Evolutionary conservation across 331 rosid genomes (phyloP).

Genomic region (Quercus lobata): DNA sequence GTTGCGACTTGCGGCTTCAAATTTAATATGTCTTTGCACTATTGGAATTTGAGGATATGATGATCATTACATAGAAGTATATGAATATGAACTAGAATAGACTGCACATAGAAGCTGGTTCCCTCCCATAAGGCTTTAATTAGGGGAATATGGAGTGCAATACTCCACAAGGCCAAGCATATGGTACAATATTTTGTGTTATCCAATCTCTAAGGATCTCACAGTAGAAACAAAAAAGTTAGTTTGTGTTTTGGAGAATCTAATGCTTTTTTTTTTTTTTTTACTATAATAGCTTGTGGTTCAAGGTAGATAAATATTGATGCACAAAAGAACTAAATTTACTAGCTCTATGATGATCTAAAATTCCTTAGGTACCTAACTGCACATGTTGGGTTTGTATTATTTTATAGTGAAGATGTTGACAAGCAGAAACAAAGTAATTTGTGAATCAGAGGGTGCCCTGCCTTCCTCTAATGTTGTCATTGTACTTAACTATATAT

Average conservation of each 20-base stretch:
- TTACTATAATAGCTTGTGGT: conserved; percentile 51
- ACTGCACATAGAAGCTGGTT: conserved; percentile 45
- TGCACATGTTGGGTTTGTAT: conserved; percentile 31
- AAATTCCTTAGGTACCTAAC: conserved; percentile 24
- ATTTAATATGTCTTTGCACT: conserved; percentile 14
- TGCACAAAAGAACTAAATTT: conserved; percentile 8
- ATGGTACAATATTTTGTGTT: conserved; percentile 54
- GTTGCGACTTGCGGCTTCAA: conserved; percentile 15
- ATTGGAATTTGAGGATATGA: conserved; percentile 24
- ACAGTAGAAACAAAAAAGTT: conserved; percentile 34
- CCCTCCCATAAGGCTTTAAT: conserved; percentile 32
- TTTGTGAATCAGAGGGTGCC: no score
- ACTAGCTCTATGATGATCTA: conserved; percentile 15
- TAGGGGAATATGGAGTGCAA: conserved; percentile 26
- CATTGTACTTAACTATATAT: no score
- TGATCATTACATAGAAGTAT: conserved; percentile 2
- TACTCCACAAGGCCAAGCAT: conserved; percentile 35
- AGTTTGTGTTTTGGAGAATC: conserved; percentile 62
- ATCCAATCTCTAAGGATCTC: conserved; percentile 53
- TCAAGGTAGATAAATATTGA: conserved; percentile 33
- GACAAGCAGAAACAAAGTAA: no score
- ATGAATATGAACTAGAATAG: conserved; percentile 20
- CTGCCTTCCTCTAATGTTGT: no score
- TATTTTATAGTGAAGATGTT: conserved; percentile 1
- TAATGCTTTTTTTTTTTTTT: conserved; percentile 32